phyloP scores from a whole-genome alignment of 2,329 filamentous ascomycete species.

The Helotiales sp. region DNA sequence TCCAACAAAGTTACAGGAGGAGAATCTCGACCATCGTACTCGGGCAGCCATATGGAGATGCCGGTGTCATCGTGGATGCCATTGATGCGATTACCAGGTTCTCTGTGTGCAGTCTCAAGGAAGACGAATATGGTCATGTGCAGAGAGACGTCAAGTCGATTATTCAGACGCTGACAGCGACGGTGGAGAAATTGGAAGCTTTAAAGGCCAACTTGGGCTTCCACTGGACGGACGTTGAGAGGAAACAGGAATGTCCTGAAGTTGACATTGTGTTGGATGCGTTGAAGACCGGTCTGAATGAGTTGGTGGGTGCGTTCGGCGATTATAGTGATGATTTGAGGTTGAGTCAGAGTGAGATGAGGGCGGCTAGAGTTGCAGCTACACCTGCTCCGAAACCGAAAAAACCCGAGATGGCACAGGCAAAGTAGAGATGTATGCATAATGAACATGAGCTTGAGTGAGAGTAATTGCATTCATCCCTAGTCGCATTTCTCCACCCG shows the following conservation, averaged over 20 bases:
- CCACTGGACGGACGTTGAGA: conserved; percentile 80
- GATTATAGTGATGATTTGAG: conserved; percentile 74
- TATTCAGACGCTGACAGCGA: conserved; percentile 72
- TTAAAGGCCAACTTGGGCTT: conserved; percentile 64
- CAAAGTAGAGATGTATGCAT: conserved; percentile 3
- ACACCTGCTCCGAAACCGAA: conserved; percentile 3
- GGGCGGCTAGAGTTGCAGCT: conserved; percentile 70
- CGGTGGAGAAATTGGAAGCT: conserved; percentile 70
- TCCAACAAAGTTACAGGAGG: conserved; percentile 71
- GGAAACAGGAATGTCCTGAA: conserved; percentile 59
- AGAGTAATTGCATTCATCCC: no score
- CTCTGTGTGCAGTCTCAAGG: conserved; percentile 72
- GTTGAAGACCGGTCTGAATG: conserved; percentile 67
- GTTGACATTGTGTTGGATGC: conserved; percentile 72
- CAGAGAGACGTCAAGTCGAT: conserved; percentile 78
- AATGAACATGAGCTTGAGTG: no score
- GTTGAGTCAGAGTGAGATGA: conserved; percentile 72
- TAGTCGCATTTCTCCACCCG: no score
- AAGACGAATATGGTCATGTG: conserved; percentile 88
- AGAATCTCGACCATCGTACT: conserved; percentile 71
- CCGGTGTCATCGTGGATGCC: conserved; percentile 72
- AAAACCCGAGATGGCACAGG: conserved; percentile 18
- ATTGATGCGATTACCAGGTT: conserved; percentile 72
- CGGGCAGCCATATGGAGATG: conserved; percentile 73
- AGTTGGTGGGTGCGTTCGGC: conserved; percentile 73